Percentiles rank a stretch among this genome's conserved stretches.
phyloP scores from a whole-genome alignment of 2,329 filamentous ascomycete species.

The Penicillium thymicola region DNA sequence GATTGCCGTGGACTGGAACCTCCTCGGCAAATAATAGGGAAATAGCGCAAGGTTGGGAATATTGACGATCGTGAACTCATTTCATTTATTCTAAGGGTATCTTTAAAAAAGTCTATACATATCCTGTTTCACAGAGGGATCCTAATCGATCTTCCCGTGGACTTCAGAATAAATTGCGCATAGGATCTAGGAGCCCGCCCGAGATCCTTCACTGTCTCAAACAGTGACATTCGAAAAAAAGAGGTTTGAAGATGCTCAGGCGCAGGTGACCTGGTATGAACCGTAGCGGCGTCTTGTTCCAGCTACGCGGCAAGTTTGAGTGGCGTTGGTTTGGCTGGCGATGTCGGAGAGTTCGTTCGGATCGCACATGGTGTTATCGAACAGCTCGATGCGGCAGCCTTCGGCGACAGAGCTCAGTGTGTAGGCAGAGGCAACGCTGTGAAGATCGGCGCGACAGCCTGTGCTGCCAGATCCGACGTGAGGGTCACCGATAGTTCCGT shows the following conservation, averaged over 20 bases:
- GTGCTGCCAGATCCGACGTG: conserved; percentile 22
- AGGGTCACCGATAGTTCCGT: conserved; percentile 10
- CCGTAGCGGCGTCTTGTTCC: conserved; percentile 14
- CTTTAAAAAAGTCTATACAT: conserved; percentile 8
- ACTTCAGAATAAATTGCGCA: neutral
- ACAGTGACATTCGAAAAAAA: neutral
- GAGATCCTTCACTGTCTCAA: neutral
- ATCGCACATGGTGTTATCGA: conserved; percentile 28
- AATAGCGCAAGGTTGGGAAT: neutral
- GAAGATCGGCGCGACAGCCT: conserved; percentile 22
- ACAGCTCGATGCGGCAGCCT: conserved; percentile 23
- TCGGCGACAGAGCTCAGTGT: conserved; percentile 14
- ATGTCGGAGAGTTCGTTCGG: conserved; percentile 15
- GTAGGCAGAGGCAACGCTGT: conserved; percentile 21
- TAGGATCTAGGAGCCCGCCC: neutral
- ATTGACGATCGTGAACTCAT: conserved; percentile 3
- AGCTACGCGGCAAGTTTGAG: conserved; percentile 13
- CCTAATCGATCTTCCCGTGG: neutral
- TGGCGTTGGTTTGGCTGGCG: conserved; percentile 9
- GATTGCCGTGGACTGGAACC: neutral
- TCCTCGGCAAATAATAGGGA: neutral
- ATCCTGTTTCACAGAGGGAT: neutral
- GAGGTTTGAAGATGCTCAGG: neutral
- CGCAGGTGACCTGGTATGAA: conserved; percentile 24
- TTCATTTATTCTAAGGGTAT: conserved; percentile 10